phyloP scores from a whole-genome alignment of 352 stramenopile genomes.

The Globisporangium paddicum region DNA sequence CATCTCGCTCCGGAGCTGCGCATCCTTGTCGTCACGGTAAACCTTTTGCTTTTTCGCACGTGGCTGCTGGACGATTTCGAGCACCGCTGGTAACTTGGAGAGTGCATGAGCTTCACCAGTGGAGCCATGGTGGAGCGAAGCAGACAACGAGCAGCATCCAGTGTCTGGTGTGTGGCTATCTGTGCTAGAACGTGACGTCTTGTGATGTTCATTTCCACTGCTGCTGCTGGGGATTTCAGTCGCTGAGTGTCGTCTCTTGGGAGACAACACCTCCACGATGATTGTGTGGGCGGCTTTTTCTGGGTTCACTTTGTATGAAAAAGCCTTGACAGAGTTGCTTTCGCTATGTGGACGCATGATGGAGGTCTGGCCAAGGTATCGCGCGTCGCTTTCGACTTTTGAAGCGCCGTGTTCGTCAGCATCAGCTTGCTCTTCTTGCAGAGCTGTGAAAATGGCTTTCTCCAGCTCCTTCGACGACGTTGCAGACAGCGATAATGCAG shows the following conservation, averaged over 20 bases:
- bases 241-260: background rate
- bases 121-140: background rate
- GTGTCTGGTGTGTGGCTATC: background rate
- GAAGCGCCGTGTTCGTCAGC: background rate
- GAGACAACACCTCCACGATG: constrained; percentile 10
- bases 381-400: background rate
- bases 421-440: background rate
- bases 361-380: background rate
- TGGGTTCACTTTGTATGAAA: background rate
- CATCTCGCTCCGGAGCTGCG: background rate
- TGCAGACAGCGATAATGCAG: background rate
- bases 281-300: background rate
- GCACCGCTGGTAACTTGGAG: background rate
- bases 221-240: background rate
- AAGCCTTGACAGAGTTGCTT: background rate
- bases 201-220: background rate
- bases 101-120: background rate
- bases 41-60: constrained; percentile 9
- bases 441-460: background rate
- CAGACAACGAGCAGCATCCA: background rate
- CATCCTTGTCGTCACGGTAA: constrained; percentile 1
- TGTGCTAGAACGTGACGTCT: background rate
- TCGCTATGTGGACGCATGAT: constrained; percentile 3
- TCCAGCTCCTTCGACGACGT: background rate
- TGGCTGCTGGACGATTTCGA: constrained; percentile 10